Percentiles rank a stretch among this genome's conserved stretches.
Conservation (phyloP, 2,329 filamentous ascomycete species). For the Talaromyces sp. region DNA sequence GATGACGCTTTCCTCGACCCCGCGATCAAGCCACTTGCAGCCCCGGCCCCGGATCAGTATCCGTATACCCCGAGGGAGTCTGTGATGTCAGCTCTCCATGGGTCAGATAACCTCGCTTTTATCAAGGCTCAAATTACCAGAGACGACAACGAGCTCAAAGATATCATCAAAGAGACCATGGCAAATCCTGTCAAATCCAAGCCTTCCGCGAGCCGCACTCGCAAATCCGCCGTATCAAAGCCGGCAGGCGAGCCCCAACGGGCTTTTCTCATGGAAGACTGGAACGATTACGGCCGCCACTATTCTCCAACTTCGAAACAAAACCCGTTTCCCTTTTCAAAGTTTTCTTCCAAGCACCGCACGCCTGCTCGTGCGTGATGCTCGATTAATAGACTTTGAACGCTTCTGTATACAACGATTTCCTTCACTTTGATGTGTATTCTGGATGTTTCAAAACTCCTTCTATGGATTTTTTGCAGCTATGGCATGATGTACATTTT, state of each 20-base stretch:
- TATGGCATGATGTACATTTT: background rate
- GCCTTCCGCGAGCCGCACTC: slow-evolving; percentile 13
- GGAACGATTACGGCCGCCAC: slow-evolving; percentile 7
- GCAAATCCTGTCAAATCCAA: slow-evolving; percentile 24
- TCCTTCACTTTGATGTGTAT: slow-evolving; percentile 12
- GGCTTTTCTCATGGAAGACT: slow-evolving; percentile 40
- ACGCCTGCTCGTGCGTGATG: slow-evolving; percentile 12
- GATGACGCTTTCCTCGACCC: slow-evolving; percentile 63
- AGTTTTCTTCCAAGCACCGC: slow-evolving; percentile 27
- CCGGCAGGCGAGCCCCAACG: slow-evolving; percentile 35
- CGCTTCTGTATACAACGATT: background rate
- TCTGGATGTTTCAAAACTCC: background rate
- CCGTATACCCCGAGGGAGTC: slow-evolving; percentile 65
- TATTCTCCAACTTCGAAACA: slow-evolving; percentile 18
- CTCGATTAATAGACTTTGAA: background rate
- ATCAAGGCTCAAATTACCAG: slow-evolving; percentile 78
- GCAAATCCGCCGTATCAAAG: slow-evolving; percentile 20
- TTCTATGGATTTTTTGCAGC: background rate
- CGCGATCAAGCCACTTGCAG: slow-evolving; percentile 48
- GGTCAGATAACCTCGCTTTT: slow-evolving; percentile 53
- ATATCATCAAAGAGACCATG: slow-evolving; percentile 60
- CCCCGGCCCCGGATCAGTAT: slow-evolving; percentile 58
- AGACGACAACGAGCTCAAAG: slow-evolving; percentile 65
- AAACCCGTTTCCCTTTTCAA: slow-evolving; percentile 25
- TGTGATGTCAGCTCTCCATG: slow-evolving; percentile 69